Percentiles rank a stretch among this genome's conserved stretches.
phyloP scores from a whole-genome alignment of 1,139 yeast species.

The Candida buenavistaensis region DNA sequence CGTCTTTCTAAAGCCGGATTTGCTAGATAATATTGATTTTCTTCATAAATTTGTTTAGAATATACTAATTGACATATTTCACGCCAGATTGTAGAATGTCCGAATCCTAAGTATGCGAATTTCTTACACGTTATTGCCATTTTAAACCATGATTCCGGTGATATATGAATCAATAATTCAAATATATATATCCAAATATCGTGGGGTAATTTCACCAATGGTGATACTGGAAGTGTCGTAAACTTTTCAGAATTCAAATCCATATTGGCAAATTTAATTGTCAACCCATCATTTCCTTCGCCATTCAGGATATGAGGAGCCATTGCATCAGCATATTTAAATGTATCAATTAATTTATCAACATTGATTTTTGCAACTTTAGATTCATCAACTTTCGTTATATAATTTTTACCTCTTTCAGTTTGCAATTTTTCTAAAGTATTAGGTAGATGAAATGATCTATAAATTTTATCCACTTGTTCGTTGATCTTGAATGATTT shows the following conservation, averaged over 20 bases:
- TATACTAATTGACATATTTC: constrained; percentile 56
- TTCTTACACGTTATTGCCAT: constrained; percentile 63
- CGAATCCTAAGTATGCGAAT: constrained; percentile 63
- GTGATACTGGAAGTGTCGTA: constrained; percentile 46
- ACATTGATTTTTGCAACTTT: constrained; percentile 40
- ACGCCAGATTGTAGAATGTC: constrained; percentile 56
- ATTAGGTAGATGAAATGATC: constrained; percentile 47
- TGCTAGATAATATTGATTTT: constrained; percentile 25
- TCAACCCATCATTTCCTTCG: constrained; percentile 16
- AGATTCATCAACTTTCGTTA: constrained; percentile 31
- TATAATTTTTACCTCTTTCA: constrained; percentile 32
- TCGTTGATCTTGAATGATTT: constrained; percentile 68
- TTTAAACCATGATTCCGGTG: constrained; percentile 69
- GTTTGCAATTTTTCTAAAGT: constrained; percentile 23
- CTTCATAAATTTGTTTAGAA: constrained; percentile 55
- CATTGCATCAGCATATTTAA: constrained; percentile 27
- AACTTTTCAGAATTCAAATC: constrained; percentile 30
- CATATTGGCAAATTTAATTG: constrained; percentile 33
- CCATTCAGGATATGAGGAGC: constrained; percentile 27
- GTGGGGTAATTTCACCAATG: constrained; percentile 58
- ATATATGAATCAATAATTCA: constrained; percentile 46
- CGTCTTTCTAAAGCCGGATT: constrained; percentile 1
- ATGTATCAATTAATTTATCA: constrained; percentile 31
- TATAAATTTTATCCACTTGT: constrained; percentile 66
- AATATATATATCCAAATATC: constrained; percentile 64